These are phyloP conservation scores for Populus hybrid DNA, from an alignment of 441 rosid species.

Conservation along the genomic window DNA sequence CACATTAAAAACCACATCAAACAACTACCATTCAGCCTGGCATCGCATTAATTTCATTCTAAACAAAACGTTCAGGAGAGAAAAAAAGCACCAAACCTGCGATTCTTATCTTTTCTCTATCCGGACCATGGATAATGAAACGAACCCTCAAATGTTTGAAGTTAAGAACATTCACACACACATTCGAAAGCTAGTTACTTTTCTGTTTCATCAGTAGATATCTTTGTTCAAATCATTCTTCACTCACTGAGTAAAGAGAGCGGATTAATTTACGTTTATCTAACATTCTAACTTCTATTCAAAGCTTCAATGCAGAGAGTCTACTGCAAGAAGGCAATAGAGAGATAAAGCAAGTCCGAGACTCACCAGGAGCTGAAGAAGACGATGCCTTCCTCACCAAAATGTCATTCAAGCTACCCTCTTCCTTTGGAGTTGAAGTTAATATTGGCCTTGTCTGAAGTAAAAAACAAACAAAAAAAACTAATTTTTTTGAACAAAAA, in stretches of 20 bases:
- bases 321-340: not conserved
- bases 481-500: not conserved
- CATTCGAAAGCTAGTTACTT: not conserved
- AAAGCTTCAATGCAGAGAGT: no score
- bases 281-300: not conserved
- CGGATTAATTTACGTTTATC: not conserved
- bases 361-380: constrained; percentile 55
- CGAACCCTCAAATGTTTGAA: not conserved
- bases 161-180: not conserved
- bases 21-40: not conserved
- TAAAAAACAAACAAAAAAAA: constrained; percentile 10
- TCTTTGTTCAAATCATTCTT: not conserved
- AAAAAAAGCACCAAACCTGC: not conserved
- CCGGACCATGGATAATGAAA: not conserved
- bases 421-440: constrained; percentile 62
- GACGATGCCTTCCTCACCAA: constrained; percentile 70
- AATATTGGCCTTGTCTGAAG: constrained; percentile 69
- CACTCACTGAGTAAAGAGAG: not conserved
- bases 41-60: not conserved
- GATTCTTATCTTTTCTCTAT: not conserved
- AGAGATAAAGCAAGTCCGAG: not conserved
- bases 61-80: no score
- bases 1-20: not conserved
- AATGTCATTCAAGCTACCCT: constrained; percentile 92
- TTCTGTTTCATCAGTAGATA: not conserved